phyloP scores from a whole-genome alignment of 2,329 filamentous ascomycete genomes.

The Clonostachys byssicola region DNA sequence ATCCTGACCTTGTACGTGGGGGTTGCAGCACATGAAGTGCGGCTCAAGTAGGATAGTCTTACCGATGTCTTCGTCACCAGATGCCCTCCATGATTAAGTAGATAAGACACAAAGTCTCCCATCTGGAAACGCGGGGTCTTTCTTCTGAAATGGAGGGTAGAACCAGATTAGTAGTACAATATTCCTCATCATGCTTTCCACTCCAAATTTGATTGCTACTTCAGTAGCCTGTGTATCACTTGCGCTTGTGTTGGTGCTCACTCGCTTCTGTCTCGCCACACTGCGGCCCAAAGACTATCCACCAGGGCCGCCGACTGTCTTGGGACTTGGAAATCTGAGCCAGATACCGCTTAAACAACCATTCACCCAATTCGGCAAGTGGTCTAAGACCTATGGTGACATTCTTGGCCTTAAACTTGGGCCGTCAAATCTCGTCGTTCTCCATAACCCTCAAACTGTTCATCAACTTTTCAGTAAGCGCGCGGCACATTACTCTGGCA shows the following conservation, averaged over 20 bases:
- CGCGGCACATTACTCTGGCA: constrained; percentile 24
- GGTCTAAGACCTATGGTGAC: constrained; percentile 23
- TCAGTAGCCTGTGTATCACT: no score
- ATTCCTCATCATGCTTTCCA: no score
- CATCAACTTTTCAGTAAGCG: constrained; percentile 28
- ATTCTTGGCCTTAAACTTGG: constrained; percentile 19
- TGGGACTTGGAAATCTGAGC: constrained; percentile 12
- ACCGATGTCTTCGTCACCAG: no score
- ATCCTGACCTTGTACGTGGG: no score
- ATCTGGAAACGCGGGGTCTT: no score
- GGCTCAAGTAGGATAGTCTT: no score
- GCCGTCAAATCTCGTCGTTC: constrained; percentile 17
- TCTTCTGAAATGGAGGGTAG: no score
- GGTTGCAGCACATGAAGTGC: no score
- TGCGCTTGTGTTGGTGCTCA: neutral
- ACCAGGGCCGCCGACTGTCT: constrained; percentile 8
- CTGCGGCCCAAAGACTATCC: constrained; percentile 10
- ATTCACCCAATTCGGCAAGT: constrained; percentile 18
- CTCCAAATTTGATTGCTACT: no score
- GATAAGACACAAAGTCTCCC: no score
- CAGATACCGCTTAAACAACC: constrained; percentile 10
- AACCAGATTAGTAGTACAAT: no score
- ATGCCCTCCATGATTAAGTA: no score
- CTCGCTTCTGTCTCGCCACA: constrained; percentile 1
- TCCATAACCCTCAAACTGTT: constrained; percentile 18